Percentiles rank a stretch among this genome's conserved stretches.
Conservation (phyloP, 345 rosid species). For the Leavenworthia alabamica region DNA sequence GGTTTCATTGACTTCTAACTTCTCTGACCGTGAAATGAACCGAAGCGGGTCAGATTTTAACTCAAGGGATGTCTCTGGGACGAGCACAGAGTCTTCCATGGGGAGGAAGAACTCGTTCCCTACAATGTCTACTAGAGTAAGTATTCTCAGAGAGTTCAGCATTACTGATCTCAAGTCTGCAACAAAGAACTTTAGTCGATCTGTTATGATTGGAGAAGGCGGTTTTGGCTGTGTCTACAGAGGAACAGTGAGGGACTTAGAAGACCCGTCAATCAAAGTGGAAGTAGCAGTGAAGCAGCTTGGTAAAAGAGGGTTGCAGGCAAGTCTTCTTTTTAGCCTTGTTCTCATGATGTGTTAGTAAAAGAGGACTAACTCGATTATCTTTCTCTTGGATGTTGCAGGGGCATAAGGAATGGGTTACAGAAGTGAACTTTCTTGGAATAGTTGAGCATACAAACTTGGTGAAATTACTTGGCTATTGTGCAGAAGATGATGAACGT, state of each 20-base stretch:
- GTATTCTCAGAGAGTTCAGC: constrained; percentile 67
- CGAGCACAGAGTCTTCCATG: constrained; percentile 52
- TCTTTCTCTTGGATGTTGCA: constrained; percentile 29
- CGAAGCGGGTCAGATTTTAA: constrained; percentile 54
- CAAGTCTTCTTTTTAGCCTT: constrained; percentile 16
- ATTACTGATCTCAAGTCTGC: constrained; percentile 69
- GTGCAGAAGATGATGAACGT: constrained; percentile 92
- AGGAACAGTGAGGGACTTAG: constrained; percentile 47
- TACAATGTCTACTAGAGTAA: constrained; percentile 40
- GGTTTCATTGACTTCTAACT: constrained; percentile 31
- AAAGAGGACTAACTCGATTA: not conserved
- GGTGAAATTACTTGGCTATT: constrained; percentile 76
- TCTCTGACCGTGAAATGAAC: constrained; percentile 43
- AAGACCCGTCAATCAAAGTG: constrained; percentile 49
- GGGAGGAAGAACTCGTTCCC: constrained; percentile 53
- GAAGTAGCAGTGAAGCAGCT: constrained; percentile 91
- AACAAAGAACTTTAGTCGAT: constrained; percentile 80
- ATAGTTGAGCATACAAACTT: constrained; percentile 84
- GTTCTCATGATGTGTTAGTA: not conserved
- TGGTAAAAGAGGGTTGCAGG: constrained; percentile 78
- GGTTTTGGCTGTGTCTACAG: constrained; percentile 84
- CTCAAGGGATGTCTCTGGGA: constrained; percentile 51
- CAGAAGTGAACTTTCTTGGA: constrained; percentile 87
- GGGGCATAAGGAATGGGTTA: constrained; percentile 95
- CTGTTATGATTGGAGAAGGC: constrained; percentile 85